Percentiles rank a stretch among this genome's conserved stretches.
These are phyloP conservation scores for Candida mattraensis DNA, from an alignment of 805 yeast genomes.

Conservation along the genomic window DNA sequence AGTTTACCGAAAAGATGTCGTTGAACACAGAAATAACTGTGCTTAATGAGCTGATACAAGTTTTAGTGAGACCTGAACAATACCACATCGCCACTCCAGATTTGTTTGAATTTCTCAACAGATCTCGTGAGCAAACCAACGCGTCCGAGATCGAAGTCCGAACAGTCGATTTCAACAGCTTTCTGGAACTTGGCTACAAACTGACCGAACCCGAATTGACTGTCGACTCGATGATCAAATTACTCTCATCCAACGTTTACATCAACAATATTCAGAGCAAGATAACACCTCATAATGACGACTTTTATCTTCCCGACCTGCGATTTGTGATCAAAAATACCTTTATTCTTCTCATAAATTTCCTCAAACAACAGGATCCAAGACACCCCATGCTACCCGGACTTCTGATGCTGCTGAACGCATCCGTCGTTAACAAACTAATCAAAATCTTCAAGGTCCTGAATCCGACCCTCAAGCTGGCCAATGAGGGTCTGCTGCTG, in stretches of 20 bases:
- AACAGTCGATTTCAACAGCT: constrained; percentile 27
- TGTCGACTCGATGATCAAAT: constrained; percentile 8
- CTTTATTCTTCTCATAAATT: constrained; percentile 25
- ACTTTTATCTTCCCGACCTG: constrained; percentile 29
- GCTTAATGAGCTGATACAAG: constrained; percentile 26
- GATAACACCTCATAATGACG: constrained; percentile 4
- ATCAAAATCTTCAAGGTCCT: constrained; percentile 26
- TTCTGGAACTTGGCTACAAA: constrained; percentile 28
- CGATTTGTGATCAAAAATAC: constrained; percentile 31
- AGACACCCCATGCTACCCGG: constrained; percentile 18
- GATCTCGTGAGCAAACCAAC: constrained; percentile 7
- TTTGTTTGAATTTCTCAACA: constrained; percentile 20
- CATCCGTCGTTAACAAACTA: constrained; percentile 31
- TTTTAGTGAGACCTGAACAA: constrained; percentile 22
- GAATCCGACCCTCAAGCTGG: constrained; percentile 20
- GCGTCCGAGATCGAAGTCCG: constrained; percentile 18
- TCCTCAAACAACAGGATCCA: constrained; percentile 17
- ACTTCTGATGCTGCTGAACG: constrained; percentile 28
- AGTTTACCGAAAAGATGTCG: too few relatives aligned
- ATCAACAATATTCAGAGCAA: constrained; percentile 24
- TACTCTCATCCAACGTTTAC: constrained; percentile 29
- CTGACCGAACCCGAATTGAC: constrained; percentile 17
- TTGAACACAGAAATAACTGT: constrained; percentile 20
- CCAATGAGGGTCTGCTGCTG: constrained; percentile 15
- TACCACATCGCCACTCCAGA: constrained; percentile 18